These are phyloP conservation scores for Clausena lansium DNA, from an alignment of 345 rosid species.

Conservation along the genomic window DNA sequence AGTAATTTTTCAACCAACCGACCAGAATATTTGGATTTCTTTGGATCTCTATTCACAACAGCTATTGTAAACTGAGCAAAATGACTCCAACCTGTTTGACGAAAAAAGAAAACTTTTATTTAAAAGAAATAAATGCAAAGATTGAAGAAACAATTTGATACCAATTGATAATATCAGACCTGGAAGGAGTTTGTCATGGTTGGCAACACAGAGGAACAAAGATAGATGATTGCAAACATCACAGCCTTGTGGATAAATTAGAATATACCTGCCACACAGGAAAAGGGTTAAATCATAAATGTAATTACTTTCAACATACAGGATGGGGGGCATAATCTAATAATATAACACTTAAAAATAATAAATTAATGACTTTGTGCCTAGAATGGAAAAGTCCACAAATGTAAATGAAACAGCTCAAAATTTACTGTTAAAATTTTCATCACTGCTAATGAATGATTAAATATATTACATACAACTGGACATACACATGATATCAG, in stretches of 20 bases:
- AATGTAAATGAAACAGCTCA: not conserved
- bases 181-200: constrained; percentile 93
- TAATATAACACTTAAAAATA: not conserved
- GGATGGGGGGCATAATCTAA: not conserved
- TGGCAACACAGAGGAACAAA: constrained; percentile 84
- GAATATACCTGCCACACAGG: constrained; percentile 65
- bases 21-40: constrained; percentile 93
- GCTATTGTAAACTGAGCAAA: constrained; percentile 96
- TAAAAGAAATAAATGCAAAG: constrained; percentile 1
- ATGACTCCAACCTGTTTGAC: constrained; percentile 86
- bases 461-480: not conserved
- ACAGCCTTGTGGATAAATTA: constrained; percentile 89
- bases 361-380: not conserved
- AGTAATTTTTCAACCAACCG: constrained; percentile 22
- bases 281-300: constrained; percentile 12
- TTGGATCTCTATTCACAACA: constrained; percentile 83
- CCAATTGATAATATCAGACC: constrained; percentile 41
- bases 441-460: not conserved
- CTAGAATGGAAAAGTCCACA: not conserved
- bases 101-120: constrained; percentile 2
- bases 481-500: not conserved
- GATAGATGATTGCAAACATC: constrained; percentile 93
- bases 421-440: not conserved
- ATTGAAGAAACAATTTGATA: constrained; percentile 3
- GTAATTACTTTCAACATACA: not conserved